phyloP scores from a whole-genome alignment of 345 rosid species.

The Lepidium africanum region DNA sequence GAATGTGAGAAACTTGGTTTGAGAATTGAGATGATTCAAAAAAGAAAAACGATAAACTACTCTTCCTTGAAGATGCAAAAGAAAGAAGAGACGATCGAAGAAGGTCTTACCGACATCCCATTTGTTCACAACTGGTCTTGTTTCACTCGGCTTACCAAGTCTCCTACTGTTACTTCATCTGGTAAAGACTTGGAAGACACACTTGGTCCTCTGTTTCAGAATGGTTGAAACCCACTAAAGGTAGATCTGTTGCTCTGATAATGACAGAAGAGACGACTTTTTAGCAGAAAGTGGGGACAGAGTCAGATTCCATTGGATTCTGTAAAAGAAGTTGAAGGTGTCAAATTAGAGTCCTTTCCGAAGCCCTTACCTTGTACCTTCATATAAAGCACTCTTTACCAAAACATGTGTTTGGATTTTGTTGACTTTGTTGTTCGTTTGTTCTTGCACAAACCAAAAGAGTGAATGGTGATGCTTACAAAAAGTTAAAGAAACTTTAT shows the following conservation, averaged over 20 bases:
- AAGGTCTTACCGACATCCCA: slow-evolving; percentile 49
- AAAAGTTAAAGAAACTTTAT: not conserved
- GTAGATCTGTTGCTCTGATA: slow-evolving; percentile 1
- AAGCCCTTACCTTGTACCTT: not conserved
- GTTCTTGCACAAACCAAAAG: slow-evolving; percentile 5
- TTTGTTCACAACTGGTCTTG: slow-evolving; percentile 20
- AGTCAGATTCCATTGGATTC: not conserved
- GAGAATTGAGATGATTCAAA: not conserved
- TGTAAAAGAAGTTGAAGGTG: slow-evolving; percentile 18
- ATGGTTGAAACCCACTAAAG: slow-evolving; percentile 26
- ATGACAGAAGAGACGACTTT: slow-evolving; percentile 24
- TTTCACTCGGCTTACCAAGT: slow-evolving; percentile 15
- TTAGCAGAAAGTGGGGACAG: slow-evolving; percentile 18
- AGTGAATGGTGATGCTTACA: not conserved
- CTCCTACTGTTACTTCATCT: not conserved
- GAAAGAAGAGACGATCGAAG: not conserved
- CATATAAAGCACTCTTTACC: not conserved
- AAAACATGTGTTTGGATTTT: not conserved
- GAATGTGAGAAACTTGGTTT: not conserved
- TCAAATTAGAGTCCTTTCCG: slow-evolving; percentile 4
- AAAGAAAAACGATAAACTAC: not conserved
- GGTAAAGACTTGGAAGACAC: not conserved
- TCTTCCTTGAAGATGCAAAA: slow-evolving; percentile 1
- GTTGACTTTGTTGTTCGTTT: slow-evolving; percentile 13
- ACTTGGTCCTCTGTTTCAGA: slow-evolving; percentile 22